phyloP scores from a whole-genome alignment of 1,139 yeast species.

The Sugiyamaella pinicola region DNA sequence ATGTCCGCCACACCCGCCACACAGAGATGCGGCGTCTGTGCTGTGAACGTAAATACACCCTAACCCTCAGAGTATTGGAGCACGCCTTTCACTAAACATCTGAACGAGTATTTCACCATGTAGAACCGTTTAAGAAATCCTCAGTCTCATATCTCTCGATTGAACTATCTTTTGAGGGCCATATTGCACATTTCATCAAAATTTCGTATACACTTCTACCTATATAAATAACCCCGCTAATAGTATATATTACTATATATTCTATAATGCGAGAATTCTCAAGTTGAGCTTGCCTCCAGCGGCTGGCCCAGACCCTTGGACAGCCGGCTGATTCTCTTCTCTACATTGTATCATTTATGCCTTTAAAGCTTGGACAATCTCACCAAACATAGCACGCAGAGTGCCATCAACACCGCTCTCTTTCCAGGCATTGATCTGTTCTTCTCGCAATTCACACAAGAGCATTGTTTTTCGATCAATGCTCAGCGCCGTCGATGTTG shows the following conservation, averaged over 20 bases:
- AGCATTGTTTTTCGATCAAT: slow-evolving; percentile 12
- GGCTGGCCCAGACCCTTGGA: too few relatives aligned
- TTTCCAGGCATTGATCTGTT: slow-evolving; percentile 8
- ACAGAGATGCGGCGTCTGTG: too few relatives aligned
- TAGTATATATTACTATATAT: neutral
- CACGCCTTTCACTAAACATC: too few relatives aligned
- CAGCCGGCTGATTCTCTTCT: too few relatives aligned
- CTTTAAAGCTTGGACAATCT: slow-evolving; percentile 2
- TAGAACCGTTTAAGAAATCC: too few relatives aligned
- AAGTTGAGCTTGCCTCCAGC: too few relatives aligned
- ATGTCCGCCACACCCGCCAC: too few relatives aligned
- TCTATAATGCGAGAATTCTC: neutral
- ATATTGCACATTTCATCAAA: neutral
- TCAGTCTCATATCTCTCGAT: neutral
- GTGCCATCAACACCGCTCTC: slow-evolving; percentile 1
- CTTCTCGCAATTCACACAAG: neutral
- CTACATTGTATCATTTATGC: too few relatives aligned
- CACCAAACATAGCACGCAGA: slow-evolving; percentile 3
- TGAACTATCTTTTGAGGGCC: neutral
- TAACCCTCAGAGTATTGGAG: too few relatives aligned
- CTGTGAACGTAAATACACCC: too few relatives aligned
- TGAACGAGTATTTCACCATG: too few relatives aligned
- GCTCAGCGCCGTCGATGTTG: neutral
- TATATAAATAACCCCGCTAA: neutral
- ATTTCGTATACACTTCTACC: neutral